Evolutionary conservation across 768 basidiomycete species (phyloP).

Genomic region (Suillus spraguei): DNA sequence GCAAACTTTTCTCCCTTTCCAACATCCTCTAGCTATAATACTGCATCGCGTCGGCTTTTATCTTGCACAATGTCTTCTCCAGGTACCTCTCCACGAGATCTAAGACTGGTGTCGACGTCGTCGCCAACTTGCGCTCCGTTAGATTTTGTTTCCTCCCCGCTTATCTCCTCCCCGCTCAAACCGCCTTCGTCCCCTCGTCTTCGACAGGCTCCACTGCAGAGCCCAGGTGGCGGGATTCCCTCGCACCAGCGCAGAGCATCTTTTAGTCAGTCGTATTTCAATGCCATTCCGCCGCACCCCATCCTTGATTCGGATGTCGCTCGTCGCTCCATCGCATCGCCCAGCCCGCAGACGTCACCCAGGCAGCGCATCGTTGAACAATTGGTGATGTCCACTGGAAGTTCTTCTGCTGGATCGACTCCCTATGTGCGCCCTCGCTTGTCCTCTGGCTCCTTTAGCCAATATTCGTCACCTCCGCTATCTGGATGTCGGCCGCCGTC

Average conservation of each 20-base stretch:
- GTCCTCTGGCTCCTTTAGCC: not conserved
- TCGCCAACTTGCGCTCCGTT: not conserved
- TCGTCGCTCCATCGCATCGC: not conserved
- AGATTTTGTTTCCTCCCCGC: constrained; percentile 16
- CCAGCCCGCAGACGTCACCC: not conserved
- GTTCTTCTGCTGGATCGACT: not conserved
- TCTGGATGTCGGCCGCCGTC: not conserved
- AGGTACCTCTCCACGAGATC: constrained; percentile 1
- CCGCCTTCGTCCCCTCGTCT: constrained; percentile 18
- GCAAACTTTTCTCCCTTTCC: not conserved
- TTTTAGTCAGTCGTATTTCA: not conserved
- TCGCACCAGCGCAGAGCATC: not conserved
- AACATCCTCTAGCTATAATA: not conserved
- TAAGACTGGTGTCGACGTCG: not conserved
- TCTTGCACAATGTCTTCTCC: not conserved
- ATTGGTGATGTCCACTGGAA: not conserved
- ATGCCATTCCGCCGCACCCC: not conserved
- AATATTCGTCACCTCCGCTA: not conserved
- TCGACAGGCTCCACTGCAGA: constrained; percentile 3
- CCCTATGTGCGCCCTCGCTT: not conserved
- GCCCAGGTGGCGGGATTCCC: not conserved
- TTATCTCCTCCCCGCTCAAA: constrained; percentile 30
- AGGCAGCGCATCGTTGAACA: not conserved
- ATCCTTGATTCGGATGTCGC: not conserved
- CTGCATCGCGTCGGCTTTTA: not conserved